These are phyloP conservation scores for Yamadazyma insecticola DNA, from an alignment of 805 yeast genomes.

Conservation along the genomic window DNA sequence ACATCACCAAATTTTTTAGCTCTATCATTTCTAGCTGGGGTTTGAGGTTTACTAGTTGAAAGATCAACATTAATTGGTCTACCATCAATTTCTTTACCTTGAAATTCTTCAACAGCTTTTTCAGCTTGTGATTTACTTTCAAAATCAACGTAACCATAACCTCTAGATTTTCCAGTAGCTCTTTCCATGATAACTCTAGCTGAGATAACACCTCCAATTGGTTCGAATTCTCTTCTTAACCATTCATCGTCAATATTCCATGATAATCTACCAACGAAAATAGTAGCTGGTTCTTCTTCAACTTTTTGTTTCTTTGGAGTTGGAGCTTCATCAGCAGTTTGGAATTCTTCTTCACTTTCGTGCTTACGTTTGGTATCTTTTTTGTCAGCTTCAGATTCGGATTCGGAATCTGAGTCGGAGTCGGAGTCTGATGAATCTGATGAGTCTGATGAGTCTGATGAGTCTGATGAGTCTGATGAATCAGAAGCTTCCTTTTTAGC, in stretches of 20 bases:
- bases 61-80: constrained; percentile 92
- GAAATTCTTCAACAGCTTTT: constrained; percentile 77
- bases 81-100: constrained; percentile 95
- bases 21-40: constrained; percentile 62
- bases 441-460: constrained; percentile 23
- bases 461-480: constrained; percentile 13
- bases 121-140: constrained; percentile 73
- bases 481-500: constrained; percentile 12
- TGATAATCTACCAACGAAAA: constrained; percentile 95
- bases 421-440: constrained; percentile 16
- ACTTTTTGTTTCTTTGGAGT: constrained; percentile 53
- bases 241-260: constrained; percentile 97
- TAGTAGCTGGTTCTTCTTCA: constrained; percentile 71
- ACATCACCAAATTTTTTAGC: constrained; percentile 89
- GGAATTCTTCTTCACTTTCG: constrained; percentile 37
- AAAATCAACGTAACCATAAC: constrained; percentile 97
- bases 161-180: constrained; percentile 89
- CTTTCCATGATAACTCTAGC: constrained; percentile 96
- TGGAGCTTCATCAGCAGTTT: constrained; percentile 26
- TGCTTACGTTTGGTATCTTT: constrained; percentile 30
- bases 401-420: constrained; percentile 10
- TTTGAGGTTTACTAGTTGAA: constrained; percentile 76
- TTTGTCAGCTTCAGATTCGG: constrained; percentile 21
- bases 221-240: constrained; percentile 84
- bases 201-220: constrained; percentile 69